Evolutionary conservation across 1,284 basidiomycete genomes (phyloP).

Genomic region (Ceratobasidium papillatum): DNA sequence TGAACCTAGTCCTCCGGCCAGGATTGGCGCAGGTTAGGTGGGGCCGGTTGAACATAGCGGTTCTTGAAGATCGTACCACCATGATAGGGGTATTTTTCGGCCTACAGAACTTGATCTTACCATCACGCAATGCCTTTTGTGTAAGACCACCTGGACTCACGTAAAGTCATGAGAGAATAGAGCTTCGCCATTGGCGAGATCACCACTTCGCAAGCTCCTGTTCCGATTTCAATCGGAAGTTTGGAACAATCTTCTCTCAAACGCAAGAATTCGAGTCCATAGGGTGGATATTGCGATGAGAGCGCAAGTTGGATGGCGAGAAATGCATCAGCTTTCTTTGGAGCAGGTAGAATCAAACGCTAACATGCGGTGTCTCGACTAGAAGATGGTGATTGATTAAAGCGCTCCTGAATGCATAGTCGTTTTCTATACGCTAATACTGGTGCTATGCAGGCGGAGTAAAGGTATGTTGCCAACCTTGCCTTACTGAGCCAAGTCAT

Average conservation of each 20-base stretch:
- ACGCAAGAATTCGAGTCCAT: background rate
- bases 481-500: background rate
- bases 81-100: background rate
- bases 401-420: background rate
- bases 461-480: background rate
- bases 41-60: background rate
- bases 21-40: background rate
- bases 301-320: background rate
- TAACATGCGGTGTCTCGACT: background rate
- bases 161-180: background rate
- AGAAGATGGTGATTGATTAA: conserved; percentile 9
- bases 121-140: background rate
- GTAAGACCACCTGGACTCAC: background rate
- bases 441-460: background rate
- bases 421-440: background rate
- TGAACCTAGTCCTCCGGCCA: background rate
- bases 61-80: background rate
- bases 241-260: conserved; percentile 8
- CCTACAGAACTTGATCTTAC: background rate
- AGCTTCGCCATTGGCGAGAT: background rate
- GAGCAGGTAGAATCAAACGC: background rate
- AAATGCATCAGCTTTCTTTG: background rate
- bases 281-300: background rate
- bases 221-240: conserved; percentile 6
- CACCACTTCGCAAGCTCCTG: background rate